Percentiles rank a stretch among this genome's conserved stretches.
Evolutionary conservation across 2,329 filamentous ascomycete genomes (phyloP).

Genomic region (Exophiala spinifera): DNA sequence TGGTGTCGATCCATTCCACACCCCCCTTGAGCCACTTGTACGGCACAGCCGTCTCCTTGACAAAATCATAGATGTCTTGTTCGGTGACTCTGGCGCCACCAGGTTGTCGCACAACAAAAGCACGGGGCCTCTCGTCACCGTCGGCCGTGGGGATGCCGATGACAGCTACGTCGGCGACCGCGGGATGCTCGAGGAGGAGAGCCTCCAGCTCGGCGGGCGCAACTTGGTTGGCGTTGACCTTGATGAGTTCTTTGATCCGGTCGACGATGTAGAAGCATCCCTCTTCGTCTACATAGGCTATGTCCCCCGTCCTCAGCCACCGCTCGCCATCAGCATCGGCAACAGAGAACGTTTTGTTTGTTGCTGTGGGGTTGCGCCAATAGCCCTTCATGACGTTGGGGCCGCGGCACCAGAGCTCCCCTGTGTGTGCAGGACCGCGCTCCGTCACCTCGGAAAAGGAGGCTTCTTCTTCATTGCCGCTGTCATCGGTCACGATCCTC

Average conservation of each 20-base stretch:
- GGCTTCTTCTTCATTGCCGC: conserved; percentile 51
- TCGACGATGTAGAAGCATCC: conserved; percentile 60
- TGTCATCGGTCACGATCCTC: conserved; percentile 58
- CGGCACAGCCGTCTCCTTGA: background rate
- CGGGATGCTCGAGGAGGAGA: conserved; percentile 42
- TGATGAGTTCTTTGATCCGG: conserved; percentile 53
- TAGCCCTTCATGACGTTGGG: no score
- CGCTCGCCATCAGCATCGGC: conserved; percentile 46
- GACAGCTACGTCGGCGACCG: conserved; percentile 45
- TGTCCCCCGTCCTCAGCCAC: conserved; percentile 60
- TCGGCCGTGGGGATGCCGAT: conserved; percentile 41
- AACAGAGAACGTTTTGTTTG: no score
- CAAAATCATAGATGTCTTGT: conserved; percentile 35
- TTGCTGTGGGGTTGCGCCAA: no score
- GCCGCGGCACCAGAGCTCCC: no score
- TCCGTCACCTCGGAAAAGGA: no score
- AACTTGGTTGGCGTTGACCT: conserved; percentile 53
- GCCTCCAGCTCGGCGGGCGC: conserved; percentile 47
- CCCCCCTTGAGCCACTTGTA: no score
- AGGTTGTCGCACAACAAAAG: conserved; percentile 42
- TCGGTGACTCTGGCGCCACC: conserved; percentile 32
- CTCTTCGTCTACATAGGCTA: conserved; percentile 43
- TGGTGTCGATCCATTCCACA: no score
- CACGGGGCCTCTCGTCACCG: conserved; percentile 35
- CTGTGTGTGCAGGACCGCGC: no score